These are phyloP conservation scores for Trichophyton mentagrophytes DNA, from an alignment of 2,329 filamentous ascomycete genomes.

Conservation along the genomic window DNA sequence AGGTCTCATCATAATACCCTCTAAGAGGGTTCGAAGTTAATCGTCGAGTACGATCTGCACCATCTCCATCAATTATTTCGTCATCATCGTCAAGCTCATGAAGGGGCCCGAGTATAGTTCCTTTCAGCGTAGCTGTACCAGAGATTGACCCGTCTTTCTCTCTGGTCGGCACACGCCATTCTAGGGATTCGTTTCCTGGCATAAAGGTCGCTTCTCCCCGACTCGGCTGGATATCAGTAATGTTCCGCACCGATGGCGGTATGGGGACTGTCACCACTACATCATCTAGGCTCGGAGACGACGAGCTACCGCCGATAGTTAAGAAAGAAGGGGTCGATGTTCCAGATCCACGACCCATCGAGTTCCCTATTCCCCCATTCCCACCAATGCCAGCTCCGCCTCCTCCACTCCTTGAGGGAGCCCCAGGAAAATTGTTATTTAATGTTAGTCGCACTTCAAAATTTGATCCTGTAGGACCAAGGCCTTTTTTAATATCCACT, in stretches of 20 bases:
- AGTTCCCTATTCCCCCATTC: conserved; percentile 7
- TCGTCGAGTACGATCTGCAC: conserved; percentile 12
- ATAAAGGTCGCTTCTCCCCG: conserved; percentile 75
- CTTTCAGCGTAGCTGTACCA: conserved; percentile 60
- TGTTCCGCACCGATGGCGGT: conserved; percentile 63
- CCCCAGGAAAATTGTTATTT: conserved; percentile 50
- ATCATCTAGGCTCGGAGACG: conserved; percentile 57
- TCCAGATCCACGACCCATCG: conserved; percentile 32
- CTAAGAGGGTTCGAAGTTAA: conserved; percentile 27
- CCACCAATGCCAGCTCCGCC: conserved; percentile 17
- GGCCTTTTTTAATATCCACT: conserved; percentile 66
- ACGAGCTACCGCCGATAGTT: conserved; percentile 43
- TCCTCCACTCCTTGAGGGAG: conserved; percentile 24
- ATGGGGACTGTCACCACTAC: conserved; percentile 67
- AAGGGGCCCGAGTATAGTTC: conserved; percentile 60
- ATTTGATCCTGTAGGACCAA: conserved; percentile 63
- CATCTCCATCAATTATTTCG: conserved; percentile 22
- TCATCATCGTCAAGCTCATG: conserved; percentile 29
- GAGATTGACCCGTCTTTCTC: conserved; percentile 53
- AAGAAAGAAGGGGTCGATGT: conserved; percentile 38
- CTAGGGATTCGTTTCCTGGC: conserved; percentile 56
- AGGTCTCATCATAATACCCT: conserved; percentile 33
- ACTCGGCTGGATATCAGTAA: conserved; percentile 68
- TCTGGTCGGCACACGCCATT: conserved; percentile 73
- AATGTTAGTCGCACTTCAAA: conserved; percentile 76